Conservation (phyloP, 2,329 filamentous ascomycete species). For the Arthroderma sp. region DNA sequence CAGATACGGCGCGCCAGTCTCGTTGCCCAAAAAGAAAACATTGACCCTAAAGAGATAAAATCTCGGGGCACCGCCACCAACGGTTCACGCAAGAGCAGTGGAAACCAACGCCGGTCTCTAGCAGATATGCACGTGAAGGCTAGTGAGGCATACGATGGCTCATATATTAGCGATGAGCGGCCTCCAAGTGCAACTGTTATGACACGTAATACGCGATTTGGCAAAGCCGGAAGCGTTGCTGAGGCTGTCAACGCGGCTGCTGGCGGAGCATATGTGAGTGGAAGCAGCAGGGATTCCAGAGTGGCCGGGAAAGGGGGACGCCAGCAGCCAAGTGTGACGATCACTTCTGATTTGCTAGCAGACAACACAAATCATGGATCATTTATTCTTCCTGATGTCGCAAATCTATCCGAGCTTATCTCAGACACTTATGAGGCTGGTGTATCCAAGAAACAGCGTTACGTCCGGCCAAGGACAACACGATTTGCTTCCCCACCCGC, state of each 20-base stretch:
- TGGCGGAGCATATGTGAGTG: conserved; percentile 21
- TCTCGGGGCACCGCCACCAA: conserved; percentile 11
- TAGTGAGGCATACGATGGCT: conserved; percentile 39
- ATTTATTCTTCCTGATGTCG: conserved; percentile 47
- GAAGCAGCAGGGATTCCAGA: conserved; percentile 4
- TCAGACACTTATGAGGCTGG: conserved; percentile 38
- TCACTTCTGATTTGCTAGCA: conserved; percentile 11
- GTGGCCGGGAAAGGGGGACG: not conserved
- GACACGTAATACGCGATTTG: conserved; percentile 44
- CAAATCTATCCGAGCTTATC: conserved; percentile 49
- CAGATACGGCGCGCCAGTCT: conserved; percentile 27
- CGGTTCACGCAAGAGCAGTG: conserved; percentile 16
- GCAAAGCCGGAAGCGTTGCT: conserved; percentile 30
- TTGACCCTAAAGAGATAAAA: conserved; percentile 25
- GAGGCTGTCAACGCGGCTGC: conserved; percentile 28
- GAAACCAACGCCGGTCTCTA: conserved; percentile 35
- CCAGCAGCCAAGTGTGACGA: conserved; percentile 12
- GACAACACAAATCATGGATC: conserved; percentile 44
- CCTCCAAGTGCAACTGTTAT: conserved; percentile 31
- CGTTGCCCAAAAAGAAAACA: conserved; percentile 28
- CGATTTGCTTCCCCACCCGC: conserved; percentile 40
- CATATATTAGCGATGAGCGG: conserved; percentile 38
- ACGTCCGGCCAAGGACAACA: conserved; percentile 35
- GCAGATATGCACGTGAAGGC: conserved; percentile 45
- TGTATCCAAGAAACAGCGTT: conserved; percentile 24